Base-by-base conservation (phyloP, 768 basidiomycete genomes). In the Hericium coralloides region DNA sequence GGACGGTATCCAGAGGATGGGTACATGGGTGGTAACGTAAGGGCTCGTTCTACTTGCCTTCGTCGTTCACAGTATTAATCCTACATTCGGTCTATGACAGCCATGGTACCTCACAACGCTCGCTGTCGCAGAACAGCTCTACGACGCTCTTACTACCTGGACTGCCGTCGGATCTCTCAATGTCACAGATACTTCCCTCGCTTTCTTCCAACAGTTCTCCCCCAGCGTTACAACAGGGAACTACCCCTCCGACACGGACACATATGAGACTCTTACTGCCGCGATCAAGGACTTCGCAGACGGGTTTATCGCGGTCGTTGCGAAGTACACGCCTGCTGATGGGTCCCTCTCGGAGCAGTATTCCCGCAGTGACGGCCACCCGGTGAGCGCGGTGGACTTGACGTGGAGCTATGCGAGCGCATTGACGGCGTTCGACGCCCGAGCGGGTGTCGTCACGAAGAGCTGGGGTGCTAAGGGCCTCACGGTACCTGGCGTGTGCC, bases 1-100 rank as follows among this genome's bases (percentile, higher is more conserved):
- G 90, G 91, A 15, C 76, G 90, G n/a, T 92, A 92, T 64, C 72
- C 79, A 0, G 90, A 92, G 65, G 90, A 92, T 66, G 67, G 74
- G 20, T 92, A 90, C 66, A 79, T 75, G 56, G 76, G 76, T 17
- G 88, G 88, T 15, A 88, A 89, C 65, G 87, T 87, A 60, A 61
- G 81, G 62, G 2, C 6, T 6, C 18, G n/a, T 20, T 14, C n/a
- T n/a, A 9, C 12, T 52, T n/a, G 20, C 17, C 1, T 12, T 5
- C 38, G 26, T 37, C n/a, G 17, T 6, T 3, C 12, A 7, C 14
- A 15, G 5, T 36, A 20, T 37, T 64, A 12, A 58, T 37, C 22
- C 12, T 8, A 17, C 37, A 23, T 36, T 31, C 15, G 41, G 41
- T 15, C 41, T 14, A 9, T 38, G 31, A 8, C 26, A 87, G 84